Conservation (phyloP, 176 grass and related monocot species). For the Paspalum vaginatum region DNA sequence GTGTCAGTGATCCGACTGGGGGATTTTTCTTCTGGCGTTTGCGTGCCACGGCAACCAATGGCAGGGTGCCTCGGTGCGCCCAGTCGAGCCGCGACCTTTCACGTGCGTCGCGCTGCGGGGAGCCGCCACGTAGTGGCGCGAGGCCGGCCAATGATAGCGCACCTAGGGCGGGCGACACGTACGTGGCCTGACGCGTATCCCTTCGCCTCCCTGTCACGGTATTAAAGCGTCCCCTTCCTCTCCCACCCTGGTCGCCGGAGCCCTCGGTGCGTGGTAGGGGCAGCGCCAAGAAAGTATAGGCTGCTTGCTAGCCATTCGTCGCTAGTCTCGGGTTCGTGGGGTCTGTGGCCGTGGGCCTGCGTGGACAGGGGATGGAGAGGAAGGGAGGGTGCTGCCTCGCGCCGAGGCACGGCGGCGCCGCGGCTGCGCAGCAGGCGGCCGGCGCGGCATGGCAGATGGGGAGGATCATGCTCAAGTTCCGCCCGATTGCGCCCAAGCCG, state of each 20-base stretch:
- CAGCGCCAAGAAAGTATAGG: not conserved
- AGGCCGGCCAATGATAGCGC: conserved; percentile 40
- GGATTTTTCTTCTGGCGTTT: not conserved
- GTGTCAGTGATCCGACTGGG: not conserved
- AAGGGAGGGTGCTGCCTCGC: conserved; percentile 64
- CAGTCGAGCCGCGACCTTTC: conserved; percentile 45
- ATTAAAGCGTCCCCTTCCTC: not conserved
- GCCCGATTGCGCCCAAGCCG: conserved; percentile 91
- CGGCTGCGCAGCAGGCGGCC: conserved; percentile 2
- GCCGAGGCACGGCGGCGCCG: conserved; percentile 39
- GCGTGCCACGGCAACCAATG: conserved; percentile 21
- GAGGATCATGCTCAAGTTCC: conserved; percentile 72
- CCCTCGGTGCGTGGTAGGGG: not conserved
- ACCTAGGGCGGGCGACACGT: conserved; percentile 33
- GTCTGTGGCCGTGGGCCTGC: too few relatives aligned
- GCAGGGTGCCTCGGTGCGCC: not conserved
- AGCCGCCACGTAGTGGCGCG: conserved; percentile 47
- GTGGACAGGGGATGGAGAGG: conserved; percentile 52
- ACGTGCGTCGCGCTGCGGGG: conserved; percentile 36
- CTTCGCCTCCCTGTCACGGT: not conserved
- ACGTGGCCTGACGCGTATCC: conserved; percentile 40
- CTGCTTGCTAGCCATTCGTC: too few relatives aligned
- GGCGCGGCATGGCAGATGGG: conserved; percentile 59
- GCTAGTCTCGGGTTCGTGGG: too few relatives aligned
- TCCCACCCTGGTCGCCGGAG: not conserved